Percentiles rank a stretch among this genome's conserved stretches.
Conservation (phyloP, 495 filamentous ascomycete genomes). For the Patellaria atrata region DNA sequence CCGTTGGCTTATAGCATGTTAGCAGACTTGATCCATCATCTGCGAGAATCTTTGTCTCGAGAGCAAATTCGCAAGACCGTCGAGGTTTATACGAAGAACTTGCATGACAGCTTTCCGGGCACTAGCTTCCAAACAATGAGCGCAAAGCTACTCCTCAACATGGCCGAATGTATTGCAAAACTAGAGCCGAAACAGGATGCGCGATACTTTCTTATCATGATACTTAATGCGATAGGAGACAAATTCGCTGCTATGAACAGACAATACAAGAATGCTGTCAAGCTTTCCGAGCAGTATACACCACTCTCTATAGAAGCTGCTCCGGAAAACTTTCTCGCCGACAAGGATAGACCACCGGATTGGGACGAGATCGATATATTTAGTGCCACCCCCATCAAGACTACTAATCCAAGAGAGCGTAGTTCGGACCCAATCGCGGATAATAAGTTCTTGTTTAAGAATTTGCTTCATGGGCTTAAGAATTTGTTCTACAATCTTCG, state of each 20-base stretch:
- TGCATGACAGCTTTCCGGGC: constrained; percentile 90
- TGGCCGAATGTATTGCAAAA: constrained; percentile 93
- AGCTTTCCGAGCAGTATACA: constrained; percentile 63
- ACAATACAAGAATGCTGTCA: constrained; percentile 86
- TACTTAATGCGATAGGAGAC: constrained; percentile 90
- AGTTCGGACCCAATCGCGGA: constrained; percentile 87
- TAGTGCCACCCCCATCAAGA: constrained; percentile 88
- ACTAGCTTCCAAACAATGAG: constrained; percentile 99
- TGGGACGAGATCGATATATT: constrained; percentile 99
- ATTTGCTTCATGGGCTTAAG: constrained; percentile 93
- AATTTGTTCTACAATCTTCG: constrained; percentile 92
- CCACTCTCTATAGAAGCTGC: constrained; percentile 48
- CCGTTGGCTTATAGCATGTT: constrained; percentile 97
- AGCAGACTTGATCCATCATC: constrained; percentile 93
- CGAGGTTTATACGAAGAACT: constrained; percentile 90
- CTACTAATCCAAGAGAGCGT: constrained; percentile 80
- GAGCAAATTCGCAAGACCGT: constrained; percentile 91
- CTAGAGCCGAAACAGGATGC: constrained; percentile 84
- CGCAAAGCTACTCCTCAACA: constrained; percentile 87
- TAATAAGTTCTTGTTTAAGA: constrained; percentile 97
- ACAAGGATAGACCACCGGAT: constrained; percentile 63
- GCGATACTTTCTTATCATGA: constrained; percentile 91
- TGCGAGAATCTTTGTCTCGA: constrained; percentile 65
- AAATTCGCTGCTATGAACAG: constrained; percentile 98
- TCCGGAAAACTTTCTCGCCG: constrained; percentile 69